Evolutionary conservation across 352 stramenopile species (phyloP).

Genomic region (Phytophthora idaei): DNA sequence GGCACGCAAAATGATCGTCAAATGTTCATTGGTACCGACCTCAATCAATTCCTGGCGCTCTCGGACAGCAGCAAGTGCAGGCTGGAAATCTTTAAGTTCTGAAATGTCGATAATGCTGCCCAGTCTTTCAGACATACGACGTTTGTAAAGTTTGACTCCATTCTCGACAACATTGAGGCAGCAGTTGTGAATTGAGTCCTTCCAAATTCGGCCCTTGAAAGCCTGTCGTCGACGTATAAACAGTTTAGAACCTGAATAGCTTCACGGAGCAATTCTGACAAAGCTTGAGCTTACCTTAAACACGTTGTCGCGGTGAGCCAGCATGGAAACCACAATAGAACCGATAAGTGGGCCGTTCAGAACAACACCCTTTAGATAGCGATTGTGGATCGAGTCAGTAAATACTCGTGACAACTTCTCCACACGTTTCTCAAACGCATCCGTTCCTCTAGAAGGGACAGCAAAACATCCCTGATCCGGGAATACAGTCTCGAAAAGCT

Average conservation of each 20-base stretch:
- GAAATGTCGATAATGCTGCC: slow-evolving; percentile 71
- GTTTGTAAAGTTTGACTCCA: slow-evolving; percentile 81
- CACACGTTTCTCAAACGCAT: slow-evolving; percentile 59
- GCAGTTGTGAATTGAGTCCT: slow-evolving; percentile 82
- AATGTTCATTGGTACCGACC: slow-evolving; percentile 23
- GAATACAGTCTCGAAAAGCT: slow-evolving; percentile 56
- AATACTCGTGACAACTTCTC: slow-evolving; percentile 66
- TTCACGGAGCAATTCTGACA: background rate
- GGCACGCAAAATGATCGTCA: background rate
- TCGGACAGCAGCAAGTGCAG: slow-evolving; percentile 37
- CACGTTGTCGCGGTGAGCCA: slow-evolving; percentile 67
- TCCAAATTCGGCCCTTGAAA: slow-evolving; percentile 73
- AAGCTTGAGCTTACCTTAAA: slow-evolving; percentile 49
- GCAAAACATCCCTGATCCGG: slow-evolving; percentile 64
- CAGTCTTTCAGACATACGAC: slow-evolving; percentile 71
- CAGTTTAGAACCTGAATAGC: background rate
- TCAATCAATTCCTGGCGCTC: slow-evolving; percentile 44
- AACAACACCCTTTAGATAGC: slow-evolving; percentile 68
- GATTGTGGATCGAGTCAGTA: slow-evolving; percentile 68
- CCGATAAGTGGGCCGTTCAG: slow-evolving; percentile 75
- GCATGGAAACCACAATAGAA: slow-evolving; percentile 79
- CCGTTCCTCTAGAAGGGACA: slow-evolving; percentile 45
- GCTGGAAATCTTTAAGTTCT: slow-evolving; percentile 66
- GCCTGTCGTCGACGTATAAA: slow-evolving; percentile 35
- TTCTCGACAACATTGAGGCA: slow-evolving; percentile 84